These are phyloP conservation scores for Arachis hypogaea DNA, from an alignment of 306 rosid species.

Conservation along the genomic window DNA sequence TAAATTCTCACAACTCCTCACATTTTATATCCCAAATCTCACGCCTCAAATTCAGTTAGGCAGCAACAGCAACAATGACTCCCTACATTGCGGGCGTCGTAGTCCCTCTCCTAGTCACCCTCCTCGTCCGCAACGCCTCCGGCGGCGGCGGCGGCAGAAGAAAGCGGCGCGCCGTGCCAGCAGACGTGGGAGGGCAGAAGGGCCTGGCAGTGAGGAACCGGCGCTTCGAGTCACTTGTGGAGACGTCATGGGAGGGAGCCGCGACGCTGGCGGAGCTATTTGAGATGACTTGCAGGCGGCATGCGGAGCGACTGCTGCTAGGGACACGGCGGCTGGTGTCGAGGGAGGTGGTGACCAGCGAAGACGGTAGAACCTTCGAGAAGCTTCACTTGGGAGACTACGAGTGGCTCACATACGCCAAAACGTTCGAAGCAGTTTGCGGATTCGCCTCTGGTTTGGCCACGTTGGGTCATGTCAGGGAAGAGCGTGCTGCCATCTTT, in stretches of 20 bases:
- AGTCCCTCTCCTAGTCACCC: slow-evolving; percentile 68
- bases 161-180: slow-evolving; percentile 65
- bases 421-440: slow-evolving; percentile 65
- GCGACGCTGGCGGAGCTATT: slow-evolving; percentile 82
- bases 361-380: slow-evolving; percentile 80
- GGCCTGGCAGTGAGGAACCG: slow-evolving; percentile 64
- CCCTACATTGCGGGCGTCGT: slow-evolving; percentile 67
- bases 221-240: slow-evolving; percentile 56
- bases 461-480: slow-evolving; percentile 66
- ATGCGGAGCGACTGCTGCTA: slow-evolving; percentile 53
- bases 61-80: slow-evolving; percentile 49
- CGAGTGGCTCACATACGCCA: slow-evolving; percentile 72
- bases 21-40: background rate
- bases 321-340: slow-evolving; percentile 71
- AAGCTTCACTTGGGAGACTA: slow-evolving; percentile 85
- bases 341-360: slow-evolving; percentile 56
- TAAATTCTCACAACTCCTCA: background rate
- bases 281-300: slow-evolving; percentile 62
- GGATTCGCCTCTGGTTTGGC: slow-evolving; percentile 80
- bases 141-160: slow-evolving; percentile 18
- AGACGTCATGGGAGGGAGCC: slow-evolving; percentile 79
- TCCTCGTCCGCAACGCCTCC: slow-evolving; percentile 59
- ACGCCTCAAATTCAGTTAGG: background rate
- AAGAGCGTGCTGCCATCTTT: slow-evolving; percentile 83
- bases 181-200: slow-evolving; percentile 56